These are phyloP conservation scores for Blastocystis sp. DNA, from an alignment of 352 stramenopile species.

Conservation along the genomic window DNA sequence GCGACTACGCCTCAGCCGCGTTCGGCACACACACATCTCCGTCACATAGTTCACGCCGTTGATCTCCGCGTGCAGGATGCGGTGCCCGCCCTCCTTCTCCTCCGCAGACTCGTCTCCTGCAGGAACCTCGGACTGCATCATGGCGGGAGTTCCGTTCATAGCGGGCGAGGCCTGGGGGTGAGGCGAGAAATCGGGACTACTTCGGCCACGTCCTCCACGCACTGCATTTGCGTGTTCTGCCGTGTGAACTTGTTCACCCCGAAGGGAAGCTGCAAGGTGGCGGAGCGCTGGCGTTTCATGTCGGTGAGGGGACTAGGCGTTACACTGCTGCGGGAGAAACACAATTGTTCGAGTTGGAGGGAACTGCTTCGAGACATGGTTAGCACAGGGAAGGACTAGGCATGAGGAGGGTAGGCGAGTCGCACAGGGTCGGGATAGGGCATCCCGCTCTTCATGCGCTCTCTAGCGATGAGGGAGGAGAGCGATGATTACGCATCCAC, in stretches of 20 bases:
- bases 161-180: background rate
- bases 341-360: slow-evolving; percentile 11
- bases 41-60: slow-evolving; percentile 38
- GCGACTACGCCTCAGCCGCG: background rate
- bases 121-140: background rate
- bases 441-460: too few relatives aligned
- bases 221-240: slow-evolving; percentile 26
- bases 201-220: background rate
- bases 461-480: background rate
- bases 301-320: background rate
- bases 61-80: slow-evolving; percentile 11
- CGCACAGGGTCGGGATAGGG: too few relatives aligned
- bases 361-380: background rate
- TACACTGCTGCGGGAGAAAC: background rate
- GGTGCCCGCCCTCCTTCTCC: background rate
- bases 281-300: slow-evolving; percentile 41
- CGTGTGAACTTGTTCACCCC: background rate
- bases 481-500: background rate
- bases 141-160: background rate
- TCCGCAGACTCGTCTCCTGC: background rate
- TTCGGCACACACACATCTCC: slow-evolving; percentile 12
- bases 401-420: too few relatives aligned
- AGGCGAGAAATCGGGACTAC: background rate
- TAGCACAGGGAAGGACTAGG: background rate
- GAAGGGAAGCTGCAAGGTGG: background rate